These are phyloP conservation scores for Effrenium voratum DNA, from an alignment of 73 alveolate species.

Conservation along the genomic window DNA sequence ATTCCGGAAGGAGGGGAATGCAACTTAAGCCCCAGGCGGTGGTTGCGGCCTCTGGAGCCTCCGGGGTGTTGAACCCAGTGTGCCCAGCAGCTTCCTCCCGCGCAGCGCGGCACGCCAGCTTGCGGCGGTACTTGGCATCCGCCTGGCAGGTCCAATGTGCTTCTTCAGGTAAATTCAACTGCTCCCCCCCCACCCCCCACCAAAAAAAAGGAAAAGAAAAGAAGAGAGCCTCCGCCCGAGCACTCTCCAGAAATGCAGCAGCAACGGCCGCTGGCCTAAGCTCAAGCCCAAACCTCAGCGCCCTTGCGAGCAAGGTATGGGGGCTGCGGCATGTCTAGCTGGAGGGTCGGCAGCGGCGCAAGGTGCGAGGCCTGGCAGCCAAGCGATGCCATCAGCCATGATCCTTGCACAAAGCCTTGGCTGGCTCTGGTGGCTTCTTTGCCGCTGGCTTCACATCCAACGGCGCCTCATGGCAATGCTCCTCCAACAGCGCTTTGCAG, in stretches of 20 bases:
- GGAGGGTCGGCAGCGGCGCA: slow-evolving; percentile 82
- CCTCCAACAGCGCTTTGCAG: neutral
- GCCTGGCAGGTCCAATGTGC: slow-evolving; percentile 14
- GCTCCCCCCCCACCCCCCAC: too few relatives aligned
- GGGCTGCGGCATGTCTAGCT: slow-evolving; percentile 41
- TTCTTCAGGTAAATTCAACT: too few relatives aligned
- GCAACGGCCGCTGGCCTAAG: slow-evolving; percentile 87
- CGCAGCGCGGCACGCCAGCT: slow-evolving; percentile 81
- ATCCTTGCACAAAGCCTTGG: too few relatives aligned
- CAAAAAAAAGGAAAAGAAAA: too few relatives aligned
- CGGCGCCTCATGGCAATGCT: slow-evolving; percentile 31
- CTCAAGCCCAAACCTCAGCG: neutral
- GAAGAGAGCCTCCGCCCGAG: slow-evolving; percentile 57
- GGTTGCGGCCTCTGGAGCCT: too few relatives aligned
- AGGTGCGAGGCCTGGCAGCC: slow-evolving; percentile 47
- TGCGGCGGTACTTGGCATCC: slow-evolving; percentile 91
- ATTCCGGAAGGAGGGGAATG: too few relatives aligned
- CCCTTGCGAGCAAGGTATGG: neutral
- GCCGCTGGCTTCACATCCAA: slow-evolving; percentile 68
- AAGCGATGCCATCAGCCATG: too few relatives aligned
- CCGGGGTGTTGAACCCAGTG: neutral
- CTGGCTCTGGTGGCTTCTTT: neutral
- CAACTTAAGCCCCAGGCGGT: too few relatives aligned
- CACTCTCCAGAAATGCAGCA: slow-evolving; percentile 68
- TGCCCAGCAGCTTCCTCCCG: slow-evolving; percentile 77